These are phyloP conservation scores for Pseudocercospora fijiensis DNA, from an alignment of 2,329 filamentous ascomycete genomes.

Conservation along the genomic window DNA sequence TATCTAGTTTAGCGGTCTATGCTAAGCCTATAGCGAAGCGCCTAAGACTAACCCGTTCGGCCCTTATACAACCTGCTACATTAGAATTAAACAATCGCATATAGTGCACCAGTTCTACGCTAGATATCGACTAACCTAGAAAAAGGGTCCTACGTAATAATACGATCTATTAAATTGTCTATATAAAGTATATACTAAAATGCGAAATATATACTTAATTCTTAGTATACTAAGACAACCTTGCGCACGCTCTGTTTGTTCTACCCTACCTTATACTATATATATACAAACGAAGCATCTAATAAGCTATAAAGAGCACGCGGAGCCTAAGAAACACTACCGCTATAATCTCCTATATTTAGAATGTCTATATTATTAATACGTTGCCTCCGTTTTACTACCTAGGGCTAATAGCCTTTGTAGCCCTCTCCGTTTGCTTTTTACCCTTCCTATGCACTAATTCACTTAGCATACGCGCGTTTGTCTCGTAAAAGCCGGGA, in stretches of 20 bases:
- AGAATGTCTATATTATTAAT: neutral
- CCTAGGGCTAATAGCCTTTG: neutral
- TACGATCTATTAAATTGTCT: neutral
- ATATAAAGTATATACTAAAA: neutral
- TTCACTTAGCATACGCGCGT: no score
- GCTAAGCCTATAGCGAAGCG: no score
- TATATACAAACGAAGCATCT: neutral
- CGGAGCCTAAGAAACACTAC: neutral
- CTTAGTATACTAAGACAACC: neutral
- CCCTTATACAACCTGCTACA: neutral
- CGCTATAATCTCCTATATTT: neutral
- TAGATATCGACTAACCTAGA: neutral
- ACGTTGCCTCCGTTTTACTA: neutral
- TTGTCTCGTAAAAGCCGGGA: neutral
- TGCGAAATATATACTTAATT: neutral
- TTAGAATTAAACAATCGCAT: neutral
- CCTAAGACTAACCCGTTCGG: no score
- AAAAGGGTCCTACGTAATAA: neutral
- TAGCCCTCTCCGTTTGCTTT: neutral
- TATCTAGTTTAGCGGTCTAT: no score
- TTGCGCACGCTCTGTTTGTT: neutral
- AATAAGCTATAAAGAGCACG: neutral
- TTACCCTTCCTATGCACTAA: neutral
- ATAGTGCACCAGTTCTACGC: neutral
- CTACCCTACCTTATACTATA: neutral